Conservation (phyloP, 2,329 filamentous ascomycete genomes). For the Stachybotrys chlorohalonatus region DNA sequence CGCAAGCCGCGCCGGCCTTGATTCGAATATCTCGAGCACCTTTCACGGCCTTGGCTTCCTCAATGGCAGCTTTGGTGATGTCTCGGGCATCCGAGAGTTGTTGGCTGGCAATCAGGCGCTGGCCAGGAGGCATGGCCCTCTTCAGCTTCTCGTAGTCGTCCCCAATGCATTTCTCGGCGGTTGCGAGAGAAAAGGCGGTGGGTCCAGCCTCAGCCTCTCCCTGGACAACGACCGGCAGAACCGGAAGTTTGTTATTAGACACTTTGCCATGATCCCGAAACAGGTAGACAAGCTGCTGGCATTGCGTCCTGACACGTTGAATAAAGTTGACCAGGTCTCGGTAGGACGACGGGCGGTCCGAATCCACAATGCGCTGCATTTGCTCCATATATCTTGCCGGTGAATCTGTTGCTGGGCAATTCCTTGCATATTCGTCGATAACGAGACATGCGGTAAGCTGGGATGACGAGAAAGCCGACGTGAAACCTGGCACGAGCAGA, state of each 20-base stretch:
- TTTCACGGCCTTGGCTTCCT: conserved; percentile 72
- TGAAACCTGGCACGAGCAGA: conserved; percentile 55
- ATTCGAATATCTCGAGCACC: conserved; percentile 77
- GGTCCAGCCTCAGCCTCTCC: conserved; percentile 87
- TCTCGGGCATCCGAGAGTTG: conserved; percentile 70
- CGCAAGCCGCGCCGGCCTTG: conserved; percentile 76
- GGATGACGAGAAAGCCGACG: conserved; percentile 71
- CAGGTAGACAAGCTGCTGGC: conserved; percentile 78
- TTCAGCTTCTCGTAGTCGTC: conserved; percentile 84
- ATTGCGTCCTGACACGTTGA: conserved; percentile 83
- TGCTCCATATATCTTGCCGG: conserved; percentile 47
- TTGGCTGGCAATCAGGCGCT: conserved; percentile 74
- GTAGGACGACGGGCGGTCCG: conserved; percentile 73
- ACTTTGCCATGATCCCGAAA: conserved; percentile 90
- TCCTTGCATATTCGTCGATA: conserved; percentile 79
- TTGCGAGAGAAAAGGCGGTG: conserved; percentile 78
- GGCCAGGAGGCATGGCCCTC: conserved; percentile 79
- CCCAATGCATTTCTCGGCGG: conserved; percentile 79
- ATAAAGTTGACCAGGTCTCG: conserved; percentile 84
- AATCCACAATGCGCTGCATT: conserved; percentile 69
- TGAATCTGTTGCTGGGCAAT: conserved; percentile 33
- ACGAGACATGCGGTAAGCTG: conserved; percentile 78
- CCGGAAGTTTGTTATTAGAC: conserved; percentile 63
- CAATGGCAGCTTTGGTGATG: conserved; percentile 61
- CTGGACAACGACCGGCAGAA: conserved; percentile 83